Conservation (phyloP, 2,329 filamentous ascomycete species). For the Epichloe sp. region DNA sequence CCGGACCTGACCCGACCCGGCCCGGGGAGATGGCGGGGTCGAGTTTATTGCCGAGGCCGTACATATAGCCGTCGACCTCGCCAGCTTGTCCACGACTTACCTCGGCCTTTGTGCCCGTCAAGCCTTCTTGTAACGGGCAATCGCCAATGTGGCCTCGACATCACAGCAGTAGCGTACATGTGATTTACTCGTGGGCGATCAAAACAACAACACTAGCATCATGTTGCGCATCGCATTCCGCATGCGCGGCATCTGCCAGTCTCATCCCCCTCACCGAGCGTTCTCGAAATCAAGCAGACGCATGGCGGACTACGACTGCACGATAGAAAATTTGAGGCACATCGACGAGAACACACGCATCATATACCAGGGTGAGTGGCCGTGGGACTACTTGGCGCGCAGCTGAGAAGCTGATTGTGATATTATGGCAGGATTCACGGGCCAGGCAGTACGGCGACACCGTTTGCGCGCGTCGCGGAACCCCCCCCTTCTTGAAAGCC, state of each 20-base stretch:
- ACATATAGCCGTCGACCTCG: background rate
- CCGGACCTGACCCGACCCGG: background rate
- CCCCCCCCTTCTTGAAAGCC: background rate
- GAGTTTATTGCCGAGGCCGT: background rate
- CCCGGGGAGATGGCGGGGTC: background rate
- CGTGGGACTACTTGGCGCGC: background rate
- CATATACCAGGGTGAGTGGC: slow-evolving; percentile 20
- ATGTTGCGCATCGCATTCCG: background rate
- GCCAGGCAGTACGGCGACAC: slow-evolving; percentile 19
- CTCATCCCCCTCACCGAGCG: background rate
- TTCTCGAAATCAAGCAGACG: background rate
- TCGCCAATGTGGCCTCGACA: no score
- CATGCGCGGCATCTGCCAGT: background rate
- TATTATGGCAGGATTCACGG: slow-evolving; percentile 21
- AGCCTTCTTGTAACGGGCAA: no score
- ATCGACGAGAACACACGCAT: slow-evolving; percentile 17
- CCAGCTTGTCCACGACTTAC: no score
- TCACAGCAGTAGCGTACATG: no score
- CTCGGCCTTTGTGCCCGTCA: no score
- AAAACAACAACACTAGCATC: background rate
- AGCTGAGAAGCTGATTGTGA: background rate
- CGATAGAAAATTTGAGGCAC: slow-evolving; percentile 16
- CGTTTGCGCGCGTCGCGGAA: background rate
- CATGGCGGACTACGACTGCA: slow-evolving; percentile 12
- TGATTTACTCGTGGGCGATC: no score